Base-by-base conservation (phyloP, 2,329 filamentous ascomycete species). In the Nigrospora oryzae region DNA sequence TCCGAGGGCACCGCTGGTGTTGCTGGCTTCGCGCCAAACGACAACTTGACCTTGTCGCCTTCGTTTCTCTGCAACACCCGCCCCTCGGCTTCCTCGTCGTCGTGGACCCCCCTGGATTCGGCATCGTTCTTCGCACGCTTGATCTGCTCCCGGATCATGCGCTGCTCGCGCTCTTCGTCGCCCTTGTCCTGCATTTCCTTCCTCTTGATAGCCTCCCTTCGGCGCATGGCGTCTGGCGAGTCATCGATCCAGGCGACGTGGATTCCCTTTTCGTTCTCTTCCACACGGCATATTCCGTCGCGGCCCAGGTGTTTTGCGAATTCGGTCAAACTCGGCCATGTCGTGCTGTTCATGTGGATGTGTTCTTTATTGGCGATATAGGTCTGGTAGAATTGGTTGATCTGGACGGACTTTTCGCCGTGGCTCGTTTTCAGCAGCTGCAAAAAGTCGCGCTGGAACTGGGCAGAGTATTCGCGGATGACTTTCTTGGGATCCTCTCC, bases 311-410 rank as follows among this genome's bases (percentile, higher is more conserved):
- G 71, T 59, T 95, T 95, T 13, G 86, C 88, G 60, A 95, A 95
- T 56, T 97, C 89, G 3, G 89, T 91, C 54, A 98, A 67, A 44
- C 80, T 87, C 4, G 83, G 79, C 89, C 89, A 97, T 57, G 84
- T 84, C 0, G 93, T 97, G 8, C 89, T 75, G 64, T 96, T 96
- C 86, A 97, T 89, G 61, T 97, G 93, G 10, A 93, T 71, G 61
- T 97, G 91, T 57, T 89, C 77, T 63, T 90, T 89, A 54, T 91
- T 84, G 14, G 81, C 75, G 54, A 97, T 96, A 57, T 95, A 93
- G 59, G 90, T 84, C 62, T 97, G 89, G 66, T 98, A 98, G 63
- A 97, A 97, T 49, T 87, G 83, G 59, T 98, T 98, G 42, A 90
- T 79, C 32, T 90, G 78, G 1, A 97, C 82, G 56, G 81, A 78